Base-by-base conservation (phyloP, 2,329 filamentous ascomycete genomes). In the Lecanicillium sp. region DNA sequence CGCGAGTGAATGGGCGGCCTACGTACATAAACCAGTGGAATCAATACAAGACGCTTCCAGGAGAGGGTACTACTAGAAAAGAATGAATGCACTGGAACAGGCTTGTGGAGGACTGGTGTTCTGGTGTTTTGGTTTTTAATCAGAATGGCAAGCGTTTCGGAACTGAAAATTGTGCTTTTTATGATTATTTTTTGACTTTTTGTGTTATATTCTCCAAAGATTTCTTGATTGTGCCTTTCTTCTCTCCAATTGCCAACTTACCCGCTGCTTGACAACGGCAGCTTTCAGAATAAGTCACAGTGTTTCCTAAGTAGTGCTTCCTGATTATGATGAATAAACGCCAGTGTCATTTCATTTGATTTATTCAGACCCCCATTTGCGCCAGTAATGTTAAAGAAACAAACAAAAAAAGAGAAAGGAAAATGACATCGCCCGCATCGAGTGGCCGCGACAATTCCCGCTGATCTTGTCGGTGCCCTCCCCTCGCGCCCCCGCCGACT, bases 21-120 rank as follows among this genome's bases (percentile, higher is more conserved):
- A 48, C 55, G 14, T 66, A 66, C 48, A 58, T 68, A 43, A 68
- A 67, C 47, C 62, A 68, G 44, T 68, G 65, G 65, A 62, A 64
- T 46, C 61, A 67, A 44, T 68, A 63, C 44, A 56, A 56, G 40
- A 32, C 33, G 33, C 52, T 39, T 55, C 12, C 43, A 50, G 19
- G 50, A 33, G 33, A 24, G 32, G 10, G 23, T 21, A 38, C 33
- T 38, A 17, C 8, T 10, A 48, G 15, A 35, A 15, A 26, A 19
- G 35, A 3, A 24, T 20, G 24, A 10, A 17, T 26, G 17, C 10
- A 30, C 11, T n/a, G n/a, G n/a, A n/a, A n/a, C n/a, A n/a, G n/a
- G n/a, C n/a, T n/a, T n/a, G n/a, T n/a, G n/a, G n/a, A n/a, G n/a
- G n/a, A n/a, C n/a, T n/a, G n/a, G n/a, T n/a, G n/a, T n/a, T n/a